Evolutionary conservation across 176 grass and related monocot genomes (phyloP), one percentile per base, ranked within the genome.

Genomic region (Lolium multiflorum): DNA sequence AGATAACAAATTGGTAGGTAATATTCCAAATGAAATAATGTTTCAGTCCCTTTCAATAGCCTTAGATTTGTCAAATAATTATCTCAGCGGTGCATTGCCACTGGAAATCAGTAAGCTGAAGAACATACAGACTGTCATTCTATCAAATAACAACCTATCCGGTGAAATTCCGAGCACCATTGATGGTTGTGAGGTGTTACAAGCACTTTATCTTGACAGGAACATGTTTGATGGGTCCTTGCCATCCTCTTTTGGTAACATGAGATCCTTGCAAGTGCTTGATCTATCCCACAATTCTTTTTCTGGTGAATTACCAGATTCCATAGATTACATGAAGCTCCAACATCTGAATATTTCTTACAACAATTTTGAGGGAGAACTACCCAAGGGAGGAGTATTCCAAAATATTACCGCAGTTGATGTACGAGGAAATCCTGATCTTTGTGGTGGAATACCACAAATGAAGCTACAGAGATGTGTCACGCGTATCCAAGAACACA

Each of bases 401-500:
- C 2, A 66, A 68, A 87, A 62, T 84, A 10, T 91, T 17, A 86
- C 67, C 52, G 82, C 67, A 28, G 4, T 57, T 8, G 75, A 70
- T 69, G 51, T 88, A 12, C 70, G 60, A 82, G 71, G 71, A 57
- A 88, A 88, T 17, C 50, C 58, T 9, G 70, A 70, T 11, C 71
- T 88, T 50, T 88, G 86, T 83, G 86, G 86, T 71, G 80, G 86
- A 88, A 15, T 78, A 44, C 59, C 86, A 11, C 1, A 68, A 50
- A 20, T 54, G 11, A 62, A 62, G 21, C 21, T 62, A 62, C 59
- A 62, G 24, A 62, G 59, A 24, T 62, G 59, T 62, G 21, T 12
- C 59, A 62, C 21, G 5, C 10, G 1, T 62, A 9, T 24, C 59
- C 59, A 62, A 25, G 11, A n/a, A 62, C 21, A 62, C 59, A 24